These are phyloP conservation scores for Pythium apleroticum DNA, from an alignment of 352 stramenopile genomes.

Conservation along the genomic window DNA sequence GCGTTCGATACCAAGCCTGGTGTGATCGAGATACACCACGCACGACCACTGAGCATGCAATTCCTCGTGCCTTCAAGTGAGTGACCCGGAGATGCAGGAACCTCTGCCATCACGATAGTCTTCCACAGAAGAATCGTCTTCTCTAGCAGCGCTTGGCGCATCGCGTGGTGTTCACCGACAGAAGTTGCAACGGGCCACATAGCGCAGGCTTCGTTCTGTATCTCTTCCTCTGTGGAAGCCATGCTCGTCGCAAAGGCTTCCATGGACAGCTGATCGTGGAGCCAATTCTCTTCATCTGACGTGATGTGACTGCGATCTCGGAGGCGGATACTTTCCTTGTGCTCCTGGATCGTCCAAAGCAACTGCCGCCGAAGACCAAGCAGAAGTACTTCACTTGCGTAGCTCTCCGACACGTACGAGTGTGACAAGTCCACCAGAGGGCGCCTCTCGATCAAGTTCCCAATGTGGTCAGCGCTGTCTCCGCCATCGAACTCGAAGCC, in stretches of 20 bases:
- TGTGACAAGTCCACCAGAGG: conserved; percentile 51
- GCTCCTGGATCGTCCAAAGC: conserved; percentile 30
- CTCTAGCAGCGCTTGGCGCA: neutral
- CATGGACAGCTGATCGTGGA: neutral
- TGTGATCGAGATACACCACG: neutral
- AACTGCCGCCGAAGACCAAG: conserved; percentile 48
- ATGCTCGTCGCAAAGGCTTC: neutral
- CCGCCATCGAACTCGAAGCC: conserved; percentile 16
- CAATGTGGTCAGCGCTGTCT: conserved; percentile 20
- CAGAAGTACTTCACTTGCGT: conserved; percentile 42
- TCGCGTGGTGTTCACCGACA: neutral
- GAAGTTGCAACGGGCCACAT: neutral
- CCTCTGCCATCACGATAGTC: neutral
- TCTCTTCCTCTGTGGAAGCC: neutral
- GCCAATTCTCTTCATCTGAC: neutral
- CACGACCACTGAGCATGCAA: neutral
- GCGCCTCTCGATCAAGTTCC: conserved; percentile 28
- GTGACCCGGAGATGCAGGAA: neutral
- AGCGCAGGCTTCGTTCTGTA: neutral
- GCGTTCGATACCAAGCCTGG: neutral
- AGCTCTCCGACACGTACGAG: conserved; percentile 64
- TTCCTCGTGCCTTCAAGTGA: neutral
- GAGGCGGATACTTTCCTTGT: conserved; percentile 21
- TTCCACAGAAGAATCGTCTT: conserved; percentile 1
- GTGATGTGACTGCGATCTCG: neutral